Conservation (phyloP, 202 grass and related monocot genomes). For the Panicum hallii region DNA sequence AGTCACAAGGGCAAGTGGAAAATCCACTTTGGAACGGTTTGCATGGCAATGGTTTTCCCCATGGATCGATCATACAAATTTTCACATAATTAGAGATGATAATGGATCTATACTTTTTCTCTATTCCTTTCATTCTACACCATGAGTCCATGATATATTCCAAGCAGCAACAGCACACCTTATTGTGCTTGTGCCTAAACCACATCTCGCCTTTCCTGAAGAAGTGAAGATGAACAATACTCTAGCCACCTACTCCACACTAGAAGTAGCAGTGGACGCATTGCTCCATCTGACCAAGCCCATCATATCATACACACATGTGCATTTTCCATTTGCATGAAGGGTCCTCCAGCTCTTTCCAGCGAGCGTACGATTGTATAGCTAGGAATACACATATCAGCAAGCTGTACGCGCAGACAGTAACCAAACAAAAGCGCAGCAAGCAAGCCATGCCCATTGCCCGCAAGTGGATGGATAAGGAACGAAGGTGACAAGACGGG, state of each 20-base stretch:
- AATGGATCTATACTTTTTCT: too few species aligned
- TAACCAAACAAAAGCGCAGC: background rate
- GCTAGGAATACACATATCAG: background rate
- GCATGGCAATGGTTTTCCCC: too few species aligned
- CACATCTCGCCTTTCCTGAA: background rate
- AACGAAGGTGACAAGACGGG: conserved; percentile 32
- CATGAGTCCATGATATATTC: too few species aligned
- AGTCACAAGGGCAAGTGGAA: too few species aligned
- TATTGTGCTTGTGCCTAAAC: too few species aligned
- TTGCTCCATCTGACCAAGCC: background rate
- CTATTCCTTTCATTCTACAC: too few species aligned
- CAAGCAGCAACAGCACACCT: background rate
- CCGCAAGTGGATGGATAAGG: background rate
- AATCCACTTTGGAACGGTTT: too few species aligned
- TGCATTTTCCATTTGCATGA: conserved; percentile 2
- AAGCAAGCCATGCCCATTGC: background rate
- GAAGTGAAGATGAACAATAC: background rate
- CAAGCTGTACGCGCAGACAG: background rate
- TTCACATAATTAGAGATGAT: too few species aligned
- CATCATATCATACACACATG: background rate
- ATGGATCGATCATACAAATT: too few species aligned
- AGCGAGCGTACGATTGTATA: background rate
- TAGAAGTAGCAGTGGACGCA: background rate
- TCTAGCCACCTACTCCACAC: background rate
- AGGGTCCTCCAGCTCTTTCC: background rate